Evolutionary conservation across 768 basidiomycete genomes (phyloP).

Genomic region (Kwoniella sp.): DNA sequence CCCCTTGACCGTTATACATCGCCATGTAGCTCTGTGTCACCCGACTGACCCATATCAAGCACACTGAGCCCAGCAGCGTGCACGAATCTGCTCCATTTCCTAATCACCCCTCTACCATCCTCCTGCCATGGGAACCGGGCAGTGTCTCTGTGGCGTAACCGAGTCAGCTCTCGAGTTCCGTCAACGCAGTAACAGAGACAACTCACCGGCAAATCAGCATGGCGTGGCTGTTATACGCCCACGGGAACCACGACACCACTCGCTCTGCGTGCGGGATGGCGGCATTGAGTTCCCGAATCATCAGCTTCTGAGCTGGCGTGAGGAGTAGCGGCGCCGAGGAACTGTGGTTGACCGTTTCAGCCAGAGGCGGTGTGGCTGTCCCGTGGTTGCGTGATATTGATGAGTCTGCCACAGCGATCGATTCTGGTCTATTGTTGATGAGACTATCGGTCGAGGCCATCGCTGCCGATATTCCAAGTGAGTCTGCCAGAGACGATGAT

Average conservation of each 20-base stretch:
- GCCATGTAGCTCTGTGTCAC: background rate
- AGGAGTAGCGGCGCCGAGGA: conserved; percentile 23
- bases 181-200: background rate
- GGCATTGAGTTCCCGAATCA: conserved; percentile 32
- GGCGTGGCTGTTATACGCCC: conserved; percentile 43
- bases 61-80: conserved; percentile 7
- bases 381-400: conserved; percentile 4
- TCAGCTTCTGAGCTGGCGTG: conserved; percentile 26
- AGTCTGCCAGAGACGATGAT: background rate
- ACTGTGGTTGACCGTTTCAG: conserved; percentile 4
- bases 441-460: no score
- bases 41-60: background rate
- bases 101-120: conserved; percentile 41
- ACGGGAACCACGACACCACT: conserved; percentile 44
- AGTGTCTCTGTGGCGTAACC: conserved; percentile 22
- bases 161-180: no score
- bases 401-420: no score
- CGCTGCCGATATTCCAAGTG: no score
- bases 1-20: background rate
- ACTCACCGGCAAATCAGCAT: conserved; percentile 41
- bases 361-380: conserved; percentile 4
- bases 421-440: no score
- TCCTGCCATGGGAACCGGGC: conserved; percentile 36
- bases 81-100: conserved; percentile 32
- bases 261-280: conserved; percentile 31